phyloP scores from a whole-genome alignment of 139 green algal genomes.

The Tetradesmus lagerheimii region DNA sequence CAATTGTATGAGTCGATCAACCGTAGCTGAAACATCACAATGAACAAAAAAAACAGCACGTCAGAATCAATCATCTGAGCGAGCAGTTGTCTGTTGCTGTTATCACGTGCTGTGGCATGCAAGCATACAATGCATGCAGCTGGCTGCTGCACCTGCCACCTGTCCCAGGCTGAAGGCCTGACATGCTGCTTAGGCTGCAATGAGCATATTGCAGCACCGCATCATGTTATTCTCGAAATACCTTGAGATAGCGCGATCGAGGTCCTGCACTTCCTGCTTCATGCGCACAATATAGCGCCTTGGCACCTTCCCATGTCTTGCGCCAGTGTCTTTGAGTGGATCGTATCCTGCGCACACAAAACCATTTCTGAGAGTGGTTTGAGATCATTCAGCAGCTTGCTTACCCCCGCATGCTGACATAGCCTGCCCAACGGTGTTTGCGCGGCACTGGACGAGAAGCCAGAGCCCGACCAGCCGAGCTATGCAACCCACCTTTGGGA shows the following conservation, averaged over 20 bases:
- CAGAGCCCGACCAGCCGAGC: not conserved
- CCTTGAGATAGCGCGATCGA: conserved; percentile 1
- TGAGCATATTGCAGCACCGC: not conserved
- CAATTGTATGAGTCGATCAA: too few species aligned
- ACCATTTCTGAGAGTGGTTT: not conserved
- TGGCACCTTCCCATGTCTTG: not conserved
- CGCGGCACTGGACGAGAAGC: not conserved
- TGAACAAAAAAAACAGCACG: too few species aligned
- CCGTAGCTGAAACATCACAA: too few species aligned
- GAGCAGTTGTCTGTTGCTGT: not conserved
- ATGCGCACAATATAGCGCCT: conserved; percentile 41
- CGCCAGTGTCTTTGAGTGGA: not conserved
- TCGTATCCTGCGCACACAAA: conserved; percentile 13
- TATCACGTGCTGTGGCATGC: not conserved
- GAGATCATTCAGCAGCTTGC: not conserved
- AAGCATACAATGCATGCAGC: not conserved
- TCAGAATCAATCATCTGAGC: too few species aligned
- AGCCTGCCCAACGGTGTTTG: not conserved
- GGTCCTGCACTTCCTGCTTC: not conserved
- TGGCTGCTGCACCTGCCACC: not conserved
- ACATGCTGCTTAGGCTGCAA: not conserved
- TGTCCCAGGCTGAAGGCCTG: conserved; percentile 1
- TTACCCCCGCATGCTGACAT: not conserved
- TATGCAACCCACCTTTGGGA: not conserved
- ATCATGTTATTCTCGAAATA: not conserved